These are phyloP conservation scores for Panaeolus cyanescens DNA, from an alignment of 768 basidiomycete genomes.

Conservation along the genomic window DNA sequence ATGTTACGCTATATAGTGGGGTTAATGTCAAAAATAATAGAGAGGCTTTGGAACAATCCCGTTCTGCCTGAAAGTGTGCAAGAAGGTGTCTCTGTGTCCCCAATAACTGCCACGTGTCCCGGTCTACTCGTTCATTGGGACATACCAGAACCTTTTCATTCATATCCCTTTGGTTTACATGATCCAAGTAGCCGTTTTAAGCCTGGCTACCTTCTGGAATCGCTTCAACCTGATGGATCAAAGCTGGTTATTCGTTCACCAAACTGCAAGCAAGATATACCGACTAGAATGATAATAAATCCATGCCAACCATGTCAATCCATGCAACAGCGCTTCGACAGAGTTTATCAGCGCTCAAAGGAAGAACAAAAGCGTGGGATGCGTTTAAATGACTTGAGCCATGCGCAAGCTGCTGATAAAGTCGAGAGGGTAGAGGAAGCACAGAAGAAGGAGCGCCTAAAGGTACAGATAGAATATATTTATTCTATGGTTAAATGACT, in stretches of 20 bases:
- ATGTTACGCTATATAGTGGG: too few species aligned
- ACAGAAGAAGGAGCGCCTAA: background rate
- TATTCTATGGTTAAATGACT: background rate
- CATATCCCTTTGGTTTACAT: slow-evolving; percentile 20
- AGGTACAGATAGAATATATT: slow-evolving; percentile 4
- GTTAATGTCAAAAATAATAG: too few species aligned
- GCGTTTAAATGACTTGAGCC: too few species aligned
- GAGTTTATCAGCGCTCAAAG: background rate
- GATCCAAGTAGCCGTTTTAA: slow-evolving; percentile 7
- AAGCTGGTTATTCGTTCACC: slow-evolving; percentile 7
- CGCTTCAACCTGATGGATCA: slow-evolving; percentile 2
- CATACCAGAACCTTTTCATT: slow-evolving; percentile 5
- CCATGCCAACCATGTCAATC: background rate
- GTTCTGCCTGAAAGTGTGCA: too few species aligned
- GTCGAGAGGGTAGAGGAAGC: background rate
- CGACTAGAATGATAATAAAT: background rate
- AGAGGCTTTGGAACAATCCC: too few species aligned
- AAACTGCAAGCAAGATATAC: background rate
- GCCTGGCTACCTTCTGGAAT: slow-evolving; percentile 8
- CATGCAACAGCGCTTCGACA: slow-evolving; percentile 4
- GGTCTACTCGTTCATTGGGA: slow-evolving; percentile 12
- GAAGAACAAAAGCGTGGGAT: background rate
- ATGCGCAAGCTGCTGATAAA: background rate
- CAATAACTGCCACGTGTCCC: background rate
- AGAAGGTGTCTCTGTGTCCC: too few species aligned